Percentiles rank a stretch among this genome's conserved stretches.
These are phyloP conservation scores for Saccharomyces hybrid DNA, from an alignment of 1,139 yeast species.

Conservation along the genomic window DNA sequence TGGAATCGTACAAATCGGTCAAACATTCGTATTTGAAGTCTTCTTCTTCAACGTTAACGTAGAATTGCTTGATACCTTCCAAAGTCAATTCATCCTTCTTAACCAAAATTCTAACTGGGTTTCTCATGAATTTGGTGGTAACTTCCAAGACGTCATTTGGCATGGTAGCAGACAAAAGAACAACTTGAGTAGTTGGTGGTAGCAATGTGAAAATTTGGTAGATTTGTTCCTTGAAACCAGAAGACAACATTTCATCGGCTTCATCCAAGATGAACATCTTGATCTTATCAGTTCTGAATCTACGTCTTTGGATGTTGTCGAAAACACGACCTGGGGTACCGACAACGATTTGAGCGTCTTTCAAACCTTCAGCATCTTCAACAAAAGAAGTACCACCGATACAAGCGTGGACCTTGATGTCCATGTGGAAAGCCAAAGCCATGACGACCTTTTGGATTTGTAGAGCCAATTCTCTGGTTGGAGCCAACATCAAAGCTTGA, in stretches of 20 bases:
- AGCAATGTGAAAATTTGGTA: constrained; percentile 91
- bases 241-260: constrained; percentile 96
- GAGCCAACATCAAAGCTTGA: constrained; percentile 93
- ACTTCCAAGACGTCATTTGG: constrained; percentile 96
- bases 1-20: constrained; percentile 93
- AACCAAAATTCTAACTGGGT: constrained; percentile 94
- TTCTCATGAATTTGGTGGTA: constrained; percentile 93
- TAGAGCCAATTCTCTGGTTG: constrained; percentile 97
- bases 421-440: constrained; percentile 89
- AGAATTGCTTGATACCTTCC: constrained; percentile 97
- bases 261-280: constrained; percentile 98
- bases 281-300: constrained; percentile 79
- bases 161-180: constrained; percentile 93
- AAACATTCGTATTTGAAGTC: constrained; percentile 91
- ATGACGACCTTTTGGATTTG: constrained; percentile 96
- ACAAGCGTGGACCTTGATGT: constrained; percentile 93
- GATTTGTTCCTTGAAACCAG: constrained; percentile 97
- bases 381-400: constrained; percentile 95
- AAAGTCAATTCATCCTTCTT: constrained; percentile 97
- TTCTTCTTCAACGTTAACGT: constrained; percentile 88
- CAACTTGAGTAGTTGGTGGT: constrained; percentile 94
- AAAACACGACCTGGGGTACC: constrained; percentile 99
- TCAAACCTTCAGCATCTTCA: constrained; percentile 89
- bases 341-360: constrained; percentile 86
- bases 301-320: constrained; percentile 94